These are phyloP conservation scores for Aspergillus cristatus DNA, from an alignment of 495 filamentous ascomycete genomes.

Conservation along the genomic window DNA sequence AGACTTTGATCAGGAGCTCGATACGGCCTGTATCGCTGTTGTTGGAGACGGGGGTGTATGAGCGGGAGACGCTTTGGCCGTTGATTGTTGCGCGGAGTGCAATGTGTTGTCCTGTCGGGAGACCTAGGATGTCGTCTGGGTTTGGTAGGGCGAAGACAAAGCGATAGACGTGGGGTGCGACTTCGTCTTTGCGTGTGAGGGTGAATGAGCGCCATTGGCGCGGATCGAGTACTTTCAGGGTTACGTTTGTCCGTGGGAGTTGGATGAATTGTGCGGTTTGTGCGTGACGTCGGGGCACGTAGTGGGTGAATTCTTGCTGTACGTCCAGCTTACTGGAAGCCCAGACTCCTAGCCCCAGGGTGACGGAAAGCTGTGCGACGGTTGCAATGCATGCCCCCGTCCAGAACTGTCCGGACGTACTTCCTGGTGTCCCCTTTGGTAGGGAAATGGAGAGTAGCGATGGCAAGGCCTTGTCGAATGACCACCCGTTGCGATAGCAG, in stretches of 20 bases:
- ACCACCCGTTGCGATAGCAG: conserved; percentile 4
- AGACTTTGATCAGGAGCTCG: conserved; percentile 32
- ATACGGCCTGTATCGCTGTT: conserved; percentile 29
- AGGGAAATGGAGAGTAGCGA: neutral
- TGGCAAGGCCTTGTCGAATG: conserved; percentile 2
- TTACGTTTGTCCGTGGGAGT: conserved; percentile 3
- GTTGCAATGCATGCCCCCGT: conserved; percentile 12
- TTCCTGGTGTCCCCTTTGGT: neutral
- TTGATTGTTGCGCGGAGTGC: conserved; percentile 28
- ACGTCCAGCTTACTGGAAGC: conserved; percentile 16
- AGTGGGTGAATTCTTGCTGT: conserved; percentile 18
- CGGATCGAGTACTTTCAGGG: conserved; percentile 20
- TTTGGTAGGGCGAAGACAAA: conserved; percentile 32
- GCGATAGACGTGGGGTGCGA: conserved; percentile 30
- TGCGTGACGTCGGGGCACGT: conserved; percentile 10
- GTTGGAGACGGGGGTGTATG: conserved; percentile 38
- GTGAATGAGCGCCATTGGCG: conserved; percentile 25
- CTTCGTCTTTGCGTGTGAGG: conserved; percentile 20
- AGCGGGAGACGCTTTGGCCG: conserved; percentile 28
- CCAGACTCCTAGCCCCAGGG: conserved; percentile 11
- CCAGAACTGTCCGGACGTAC: conserved; percentile 8
- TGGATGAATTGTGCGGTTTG: conserved; percentile 5
- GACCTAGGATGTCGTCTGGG: conserved; percentile 22
- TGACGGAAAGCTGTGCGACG: conserved; percentile 10
- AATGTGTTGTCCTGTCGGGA: conserved; percentile 38